A percentile compares a stretch with the other conserved stretches of the same genome.
These are phyloP conservation scores for Beta vulgaris DNA, from an alignment of 148 eudicot genomes.

Conservation along the genomic window DNA sequence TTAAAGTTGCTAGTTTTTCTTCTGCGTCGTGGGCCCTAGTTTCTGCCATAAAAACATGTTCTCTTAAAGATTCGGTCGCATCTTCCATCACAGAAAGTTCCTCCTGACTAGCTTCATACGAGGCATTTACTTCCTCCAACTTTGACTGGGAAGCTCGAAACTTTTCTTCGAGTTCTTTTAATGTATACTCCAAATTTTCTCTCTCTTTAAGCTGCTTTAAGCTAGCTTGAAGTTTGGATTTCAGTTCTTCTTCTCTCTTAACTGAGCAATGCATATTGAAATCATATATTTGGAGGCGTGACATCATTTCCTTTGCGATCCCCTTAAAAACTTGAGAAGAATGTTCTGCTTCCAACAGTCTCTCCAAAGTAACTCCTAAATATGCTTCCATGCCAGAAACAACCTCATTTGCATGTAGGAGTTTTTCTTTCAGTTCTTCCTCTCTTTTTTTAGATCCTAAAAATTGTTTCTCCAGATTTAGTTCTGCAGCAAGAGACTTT, in stretches of 20 bases:
- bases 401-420: constrained; percentile 49
- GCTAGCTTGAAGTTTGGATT: constrained; percentile 36
- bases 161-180: constrained; percentile 47
- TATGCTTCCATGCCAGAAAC: constrained; percentile 60
- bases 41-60: constrained; percentile 47
- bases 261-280: constrained; percentile 48
- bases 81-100: constrained; percentile 50
- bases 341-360: constrained; percentile 77
- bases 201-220: constrained; percentile 30
- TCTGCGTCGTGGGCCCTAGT: constrained; percentile 62
- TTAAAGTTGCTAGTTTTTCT: constrained; percentile 50
- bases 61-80: constrained; percentile 47
- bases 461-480: constrained; percentile 68
- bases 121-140: constrained; percentile 36
- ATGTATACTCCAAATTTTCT: constrained; percentile 39
- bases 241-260: constrained; percentile 54
- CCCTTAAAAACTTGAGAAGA: constrained; percentile 61
- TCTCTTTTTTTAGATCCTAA: constrained; percentile 53
- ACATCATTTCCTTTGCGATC: constrained; percentile 57
- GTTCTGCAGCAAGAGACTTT: constrained; percentile 65
- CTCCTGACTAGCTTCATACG: constrained; percentile 44
- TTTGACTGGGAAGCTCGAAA: constrained; percentile 40
- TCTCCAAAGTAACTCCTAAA: constrained; percentile 64
- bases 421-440: constrained; percentile 59
- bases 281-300: constrained; percentile 44